Base-by-base conservation (phyloP, 2,329 filamentous ascomycete genomes). In the Aspergillus nomiae region DNA sequence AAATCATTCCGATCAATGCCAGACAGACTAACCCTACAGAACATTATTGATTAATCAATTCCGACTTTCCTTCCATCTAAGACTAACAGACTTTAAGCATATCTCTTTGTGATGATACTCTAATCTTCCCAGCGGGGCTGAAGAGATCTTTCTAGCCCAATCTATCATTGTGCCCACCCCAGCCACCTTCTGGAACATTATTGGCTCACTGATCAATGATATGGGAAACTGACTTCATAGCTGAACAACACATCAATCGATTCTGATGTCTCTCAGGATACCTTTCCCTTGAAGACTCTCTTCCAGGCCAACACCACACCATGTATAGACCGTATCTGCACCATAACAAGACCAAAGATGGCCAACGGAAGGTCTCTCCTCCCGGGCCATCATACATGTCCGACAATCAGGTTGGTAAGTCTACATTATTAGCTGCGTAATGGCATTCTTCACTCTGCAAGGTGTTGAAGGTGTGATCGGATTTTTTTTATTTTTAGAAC, bases 301-400 rank as follows among this genome's bases (percentile, higher is more conserved):
- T 51, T 61, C 46, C 34, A 24, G 46, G 45, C 36, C 56, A 56
- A 55, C 38, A 41, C 38, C 38, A 50, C 56, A 80, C 79, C 73
- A 77, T 81, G 70, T 78, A 80, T 68, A 74, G 73, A 65, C 73
- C 67, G 43, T 63, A 69, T 45, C 60, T 69, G 51, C 64, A 54
- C n/a, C 63, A 74, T 63, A 63, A 68, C 63, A 78, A 73, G 64
- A 64, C 73, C 56, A 75, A 73, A 64, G 70, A 74, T 48, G 69
- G 72, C 60, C 73, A 77, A 58, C 76, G 80, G 67, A 82, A 81
- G 73, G 77, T 81, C 62, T 81, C 80, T 63, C 81, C 81, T 61
- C 79, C 81, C 21, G 77, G 79, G 28, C 80, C 81, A 55, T 78
- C 77, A 56, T 80, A 77, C 69, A 82, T 83, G 80, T 78, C 76